Conservation (phyloP, 1,139 yeast species). For the Yamadazyma friedrichii region DNA sequence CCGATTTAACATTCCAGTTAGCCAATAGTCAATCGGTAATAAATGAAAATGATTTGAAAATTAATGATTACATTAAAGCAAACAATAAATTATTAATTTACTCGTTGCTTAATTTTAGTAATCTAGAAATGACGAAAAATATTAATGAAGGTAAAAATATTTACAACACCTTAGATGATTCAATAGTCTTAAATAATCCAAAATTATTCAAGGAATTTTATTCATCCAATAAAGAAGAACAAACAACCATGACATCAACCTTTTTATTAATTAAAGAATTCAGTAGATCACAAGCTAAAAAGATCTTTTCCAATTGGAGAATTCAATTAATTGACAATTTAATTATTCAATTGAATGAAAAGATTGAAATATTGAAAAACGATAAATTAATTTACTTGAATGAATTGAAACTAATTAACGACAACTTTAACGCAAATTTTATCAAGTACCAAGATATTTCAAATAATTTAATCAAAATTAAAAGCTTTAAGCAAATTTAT, state of each 20-base stretch:
- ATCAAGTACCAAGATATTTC: constrained; percentile 17
- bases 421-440: constrained; percentile 15
- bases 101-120: constrained; percentile 52
- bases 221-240: constrained; percentile 33
- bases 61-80: constrained; percentile 33
- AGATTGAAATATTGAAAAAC: constrained; percentile 22
- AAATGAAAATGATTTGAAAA: constrained; percentile 14
- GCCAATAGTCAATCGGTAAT: constrained; percentile 13
- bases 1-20: constrained; percentile 22
- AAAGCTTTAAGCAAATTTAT: constrained; percentile 20
- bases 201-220: constrained; percentile 48
- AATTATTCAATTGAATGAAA: constrained; percentile 33
- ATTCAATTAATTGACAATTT: constrained; percentile 41
- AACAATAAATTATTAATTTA: constrained; percentile 34
- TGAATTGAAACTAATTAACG: constrained; percentile 22
- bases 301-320: constrained; percentile 62
- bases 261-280: constrained; percentile 48
- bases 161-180: constrained; percentile 43
- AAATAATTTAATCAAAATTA: constrained; percentile 22
- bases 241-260: constrained; percentile 38
- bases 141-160: constrained; percentile 48
- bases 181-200: constrained; percentile 48
- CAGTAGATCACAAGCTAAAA: constrained; percentile 49
- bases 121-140: constrained; percentile 50
- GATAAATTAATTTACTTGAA: constrained; percentile 24